Evolutionary conservation across 345 rosid species (phyloP).

Genomic region (Citrus mangshanensis): DNA sequence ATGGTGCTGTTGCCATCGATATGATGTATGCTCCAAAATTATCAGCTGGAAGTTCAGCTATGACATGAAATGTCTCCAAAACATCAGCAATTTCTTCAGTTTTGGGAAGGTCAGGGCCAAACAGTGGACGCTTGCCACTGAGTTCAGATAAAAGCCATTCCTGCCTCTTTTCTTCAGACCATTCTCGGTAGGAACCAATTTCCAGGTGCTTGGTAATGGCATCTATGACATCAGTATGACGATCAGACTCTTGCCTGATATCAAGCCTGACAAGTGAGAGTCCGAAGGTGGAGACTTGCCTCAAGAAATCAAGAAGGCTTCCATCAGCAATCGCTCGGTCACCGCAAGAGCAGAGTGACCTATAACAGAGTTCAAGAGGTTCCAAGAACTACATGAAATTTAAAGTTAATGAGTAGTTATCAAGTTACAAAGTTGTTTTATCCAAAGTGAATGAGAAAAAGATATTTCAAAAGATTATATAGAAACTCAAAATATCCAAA

Average conservation of each 20-base stretch:
- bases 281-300: slow-evolving; percentile 98
- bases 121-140: slow-evolving; percentile 84
- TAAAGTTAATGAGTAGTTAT: slow-evolving; percentile 15
- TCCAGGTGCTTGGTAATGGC: slow-evolving; percentile 86
- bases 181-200: slow-evolving; percentile 81
- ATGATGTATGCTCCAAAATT: slow-evolving; percentile 93
- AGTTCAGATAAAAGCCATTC: slow-evolving; percentile 95
- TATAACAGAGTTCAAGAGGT: slow-evolving; percentile 94
- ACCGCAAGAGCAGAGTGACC: slow-evolving; percentile 88
- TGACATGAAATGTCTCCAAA: slow-evolving; percentile 74
- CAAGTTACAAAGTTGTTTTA: neutral
- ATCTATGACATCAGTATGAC: slow-evolving; percentile 94
- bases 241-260: slow-evolving; percentile 93
- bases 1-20: slow-evolving; percentile 97
- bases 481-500: neutral
- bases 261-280: slow-evolving; percentile 94
- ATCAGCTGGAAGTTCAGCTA: slow-evolving; percentile 86
- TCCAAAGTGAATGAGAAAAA: neutral
- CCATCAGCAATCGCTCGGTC: slow-evolving; percentile 97
- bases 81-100: slow-evolving; percentile 94
- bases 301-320: slow-evolving; percentile 94
- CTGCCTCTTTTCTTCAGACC: slow-evolving; percentile 82
- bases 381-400: slow-evolving; percentile 71
- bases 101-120: slow-evolving; percentile 92
- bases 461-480: neutral